Conservation (phyloP, 108 stramenopile species). For the Thalassiosira profunda region DNA sequence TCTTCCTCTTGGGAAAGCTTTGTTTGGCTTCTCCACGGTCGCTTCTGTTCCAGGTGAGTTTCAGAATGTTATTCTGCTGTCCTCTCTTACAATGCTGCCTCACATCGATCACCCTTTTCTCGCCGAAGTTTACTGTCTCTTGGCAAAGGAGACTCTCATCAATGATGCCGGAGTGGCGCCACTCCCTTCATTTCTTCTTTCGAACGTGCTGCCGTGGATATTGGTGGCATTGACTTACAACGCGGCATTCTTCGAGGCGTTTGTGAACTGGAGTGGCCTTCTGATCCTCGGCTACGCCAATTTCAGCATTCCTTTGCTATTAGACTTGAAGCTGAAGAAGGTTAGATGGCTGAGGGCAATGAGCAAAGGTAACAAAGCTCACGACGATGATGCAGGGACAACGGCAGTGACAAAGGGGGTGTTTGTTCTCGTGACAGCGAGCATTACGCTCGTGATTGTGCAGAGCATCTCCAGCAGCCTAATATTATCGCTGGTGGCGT, state of each 20-base stretch:
- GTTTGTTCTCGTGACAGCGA: slow-evolving; percentile 16
- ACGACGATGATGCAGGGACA: neutral
- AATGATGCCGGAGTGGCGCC: slow-evolving; percentile 32
- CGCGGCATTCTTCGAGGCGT: slow-evolving; percentile 41
- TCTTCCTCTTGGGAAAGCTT: no score
- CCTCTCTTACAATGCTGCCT: no score
- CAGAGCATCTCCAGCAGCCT: slow-evolving; percentile 4
- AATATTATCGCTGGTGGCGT: no score
- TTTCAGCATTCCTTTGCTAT: slow-evolving; percentile 30
- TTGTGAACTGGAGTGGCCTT: slow-evolving; percentile 41
- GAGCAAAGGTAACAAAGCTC: neutral
- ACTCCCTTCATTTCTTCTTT: slow-evolving; percentile 21
- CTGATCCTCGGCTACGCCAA: slow-evolving; percentile 41
- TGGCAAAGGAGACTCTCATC: slow-evolving; percentile 38
- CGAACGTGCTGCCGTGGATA: slow-evolving; percentile 39
- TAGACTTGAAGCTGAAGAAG: slow-evolving; percentile 31
- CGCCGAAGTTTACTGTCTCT: slow-evolving; percentile 41
- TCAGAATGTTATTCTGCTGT: no score
- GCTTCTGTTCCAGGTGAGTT: no score
- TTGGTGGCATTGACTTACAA: slow-evolving; percentile 45
- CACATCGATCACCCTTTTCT: no score
- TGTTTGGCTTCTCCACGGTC: no score
- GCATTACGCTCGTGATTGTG: slow-evolving; percentile 18
- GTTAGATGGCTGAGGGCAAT: slow-evolving; percentile 8
- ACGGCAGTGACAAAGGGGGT: neutral